phyloP scores from a whole-genome alignment of 2,329 filamentous ascomycete genomes.

The Rutstroemia sydowiana region DNA sequence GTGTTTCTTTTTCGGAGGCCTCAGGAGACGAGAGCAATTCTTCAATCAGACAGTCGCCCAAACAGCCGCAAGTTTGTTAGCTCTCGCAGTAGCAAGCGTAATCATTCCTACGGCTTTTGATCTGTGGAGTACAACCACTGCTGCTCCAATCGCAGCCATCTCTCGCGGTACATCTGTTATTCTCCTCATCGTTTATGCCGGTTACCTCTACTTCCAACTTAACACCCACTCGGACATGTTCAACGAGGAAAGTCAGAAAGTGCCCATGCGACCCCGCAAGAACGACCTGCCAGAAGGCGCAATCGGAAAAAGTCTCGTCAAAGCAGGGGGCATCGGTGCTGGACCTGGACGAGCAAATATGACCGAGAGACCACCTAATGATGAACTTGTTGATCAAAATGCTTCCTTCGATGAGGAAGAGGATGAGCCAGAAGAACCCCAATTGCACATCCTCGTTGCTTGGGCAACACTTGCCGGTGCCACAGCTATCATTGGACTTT shows the following conservation, averaged over 20 bases:
- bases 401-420: conserved; percentile 45
- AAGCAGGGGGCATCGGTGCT: conserved; percentile 27
- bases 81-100: conserved; percentile 66
- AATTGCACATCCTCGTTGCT: conserved; percentile 66
- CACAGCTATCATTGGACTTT: conserved; percentile 65
- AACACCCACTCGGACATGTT: conserved; percentile 78
- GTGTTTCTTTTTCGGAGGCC: conserved; percentile 72
- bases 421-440: conserved; percentile 67
- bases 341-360: conserved; percentile 24
- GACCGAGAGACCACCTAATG: conserved; percentile 19
- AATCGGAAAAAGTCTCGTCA: conserved; percentile 25
- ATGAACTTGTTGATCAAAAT: conserved; percentile 36
- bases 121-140: conserved; percentile 37
- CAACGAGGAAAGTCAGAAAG: conserved; percentile 72
- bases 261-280: conserved; percentile 49
- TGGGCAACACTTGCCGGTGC: conserved; percentile 62
- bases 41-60: conserved; percentile 93
- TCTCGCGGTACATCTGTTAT: conserved; percentile 74
- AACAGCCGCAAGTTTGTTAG: conserved; percentile 66
- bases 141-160: conserved; percentile 47
- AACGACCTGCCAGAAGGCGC: conserved; percentile 29
- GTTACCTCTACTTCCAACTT: conserved; percentile 85
- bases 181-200: conserved; percentile 73
- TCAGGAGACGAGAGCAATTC: conserved; percentile 71
- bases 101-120: conserved; percentile 89